Evolutionary conservation across 805 yeast species (phyloP).

Genomic region (Metschnikowia similis): DNA sequence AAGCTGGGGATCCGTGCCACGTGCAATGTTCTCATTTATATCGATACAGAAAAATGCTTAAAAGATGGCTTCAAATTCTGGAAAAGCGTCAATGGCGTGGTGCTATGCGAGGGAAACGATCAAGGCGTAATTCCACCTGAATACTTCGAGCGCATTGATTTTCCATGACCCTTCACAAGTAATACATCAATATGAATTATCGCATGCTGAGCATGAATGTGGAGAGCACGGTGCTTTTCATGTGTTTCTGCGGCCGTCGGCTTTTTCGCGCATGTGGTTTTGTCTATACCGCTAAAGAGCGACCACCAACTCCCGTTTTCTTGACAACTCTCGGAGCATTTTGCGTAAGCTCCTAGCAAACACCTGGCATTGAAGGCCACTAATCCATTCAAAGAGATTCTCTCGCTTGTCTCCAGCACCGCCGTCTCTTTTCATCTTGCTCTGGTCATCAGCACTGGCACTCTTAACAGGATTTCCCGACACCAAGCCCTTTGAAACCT

Average conservation of each 20-base stretch:
- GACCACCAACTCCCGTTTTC: conserved; percentile 4
- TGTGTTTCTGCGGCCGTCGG: conserved; percentile 1
- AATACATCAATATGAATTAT: not conserved
- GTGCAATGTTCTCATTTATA: conserved; percentile 55
- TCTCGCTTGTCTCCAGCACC: not conserved
- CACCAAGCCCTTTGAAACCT: not conserved
- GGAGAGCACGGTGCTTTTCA: conserved; percentile 1
- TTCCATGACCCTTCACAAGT: not conserved
- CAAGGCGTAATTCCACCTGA: conserved; percentile 47
- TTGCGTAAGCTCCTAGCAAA: not conserved
- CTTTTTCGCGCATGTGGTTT: conserved; percentile 4
- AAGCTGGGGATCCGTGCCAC: conserved; percentile 72
- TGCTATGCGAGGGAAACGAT: conserved; percentile 58
- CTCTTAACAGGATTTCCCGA: not conserved
- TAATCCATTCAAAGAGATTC: not conserved
- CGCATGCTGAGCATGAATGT: not conserved
- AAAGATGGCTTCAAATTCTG: conserved; percentile 45
- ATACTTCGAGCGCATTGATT: conserved; percentile 34
- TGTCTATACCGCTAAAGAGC: not conserved
- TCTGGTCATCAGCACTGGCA: not conserved
- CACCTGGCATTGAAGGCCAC: not conserved
- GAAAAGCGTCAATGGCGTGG: conserved; percentile 70
- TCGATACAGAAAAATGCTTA: conserved; percentile 52
- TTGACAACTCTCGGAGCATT: not conserved
- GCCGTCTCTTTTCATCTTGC: not conserved